A percentile compares a stretch with the other conserved stretches of the same genome.
Conservation (phyloP, 192 early-diverging fungal species). For the Coemansia umbellata region DNA sequence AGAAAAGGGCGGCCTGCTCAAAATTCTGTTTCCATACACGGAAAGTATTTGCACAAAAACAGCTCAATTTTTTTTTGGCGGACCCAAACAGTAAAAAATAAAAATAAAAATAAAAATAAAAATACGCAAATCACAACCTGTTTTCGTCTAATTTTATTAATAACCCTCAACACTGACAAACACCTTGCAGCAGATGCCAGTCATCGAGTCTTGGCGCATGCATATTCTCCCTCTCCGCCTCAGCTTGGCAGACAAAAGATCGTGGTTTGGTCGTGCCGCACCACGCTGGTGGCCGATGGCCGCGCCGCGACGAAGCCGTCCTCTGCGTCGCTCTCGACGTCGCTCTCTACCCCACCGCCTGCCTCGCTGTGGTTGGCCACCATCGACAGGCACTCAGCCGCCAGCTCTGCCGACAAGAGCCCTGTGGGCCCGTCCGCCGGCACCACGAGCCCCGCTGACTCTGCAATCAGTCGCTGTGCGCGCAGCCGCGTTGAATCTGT, state of each 20-base stretch:
- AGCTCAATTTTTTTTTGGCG: no score
- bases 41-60: no score
- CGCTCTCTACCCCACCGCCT: conserved; percentile 14
- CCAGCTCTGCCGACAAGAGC: conserved; percentile 16
- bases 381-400: conserved; percentile 4
- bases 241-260: no score
- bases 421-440: background rate
- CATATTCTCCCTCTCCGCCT: no score
- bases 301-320: background rate
- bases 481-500: background rate
- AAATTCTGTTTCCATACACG: no score
- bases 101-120: background rate
- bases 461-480: conserved; percentile 1
- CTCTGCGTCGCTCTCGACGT: conserved; percentile 23
- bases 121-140: conserved; percentile 2
- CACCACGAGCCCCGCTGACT: conserved; percentile 8
- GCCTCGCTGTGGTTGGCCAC: conserved; percentile 3
- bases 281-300: background rate
- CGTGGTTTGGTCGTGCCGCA: conserved; percentile 10
- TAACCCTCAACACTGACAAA: background rate
- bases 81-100: no score
- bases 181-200: background rate
- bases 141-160: background rate
- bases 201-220: no score
- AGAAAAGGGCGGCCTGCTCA: no score